Conservation (phyloP, 768 basidiomycete genomes). For the Holtermannia corniformis region DNA sequence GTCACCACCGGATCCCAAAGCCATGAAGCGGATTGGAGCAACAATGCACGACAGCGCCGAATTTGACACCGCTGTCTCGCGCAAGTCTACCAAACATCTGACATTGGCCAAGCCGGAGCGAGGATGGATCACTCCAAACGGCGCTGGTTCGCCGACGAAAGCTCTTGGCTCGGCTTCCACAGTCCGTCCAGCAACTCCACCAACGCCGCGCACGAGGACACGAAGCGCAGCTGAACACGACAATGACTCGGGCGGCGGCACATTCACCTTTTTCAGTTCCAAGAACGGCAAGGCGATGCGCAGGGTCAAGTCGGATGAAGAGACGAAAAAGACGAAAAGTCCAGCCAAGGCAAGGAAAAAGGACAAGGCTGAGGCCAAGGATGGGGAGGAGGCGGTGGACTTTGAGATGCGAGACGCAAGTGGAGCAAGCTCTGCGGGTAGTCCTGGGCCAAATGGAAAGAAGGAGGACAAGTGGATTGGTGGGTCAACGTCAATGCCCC, state of each 20-base stretch:
- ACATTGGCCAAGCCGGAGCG: constrained; percentile 16
- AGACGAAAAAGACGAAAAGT: background rate
- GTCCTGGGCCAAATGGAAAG: constrained; percentile 7
- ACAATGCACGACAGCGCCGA: constrained; percentile 13
- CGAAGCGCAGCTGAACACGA: no score
- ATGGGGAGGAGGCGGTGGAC: constrained; percentile 21
- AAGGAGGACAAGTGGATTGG: constrained; percentile 39
- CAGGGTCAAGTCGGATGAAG: constrained; percentile 13
- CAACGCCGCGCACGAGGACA: no score
- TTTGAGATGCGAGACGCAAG: constrained; percentile 30
- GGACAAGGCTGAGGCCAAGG: background rate
- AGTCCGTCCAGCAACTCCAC: no score
- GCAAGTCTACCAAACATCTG: constrained; percentile 21
- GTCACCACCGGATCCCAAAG: no score
- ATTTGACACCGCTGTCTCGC: constrained; percentile 34
- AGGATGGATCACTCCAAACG: background rate
- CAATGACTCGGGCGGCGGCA: no score
- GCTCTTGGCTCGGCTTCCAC: no score
- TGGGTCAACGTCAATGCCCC: constrained; percentile 10
- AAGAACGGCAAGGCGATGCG: constrained; percentile 6
- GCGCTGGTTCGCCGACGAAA: background rate
- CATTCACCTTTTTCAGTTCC: constrained; percentile 8
- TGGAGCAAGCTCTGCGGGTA: constrained; percentile 17
- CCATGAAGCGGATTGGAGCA: constrained; percentile 2
- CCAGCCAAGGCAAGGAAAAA: background rate